Conservation (phyloP, 2,329 filamentous ascomycete genomes). For the Aspergillus sp. region DNA sequence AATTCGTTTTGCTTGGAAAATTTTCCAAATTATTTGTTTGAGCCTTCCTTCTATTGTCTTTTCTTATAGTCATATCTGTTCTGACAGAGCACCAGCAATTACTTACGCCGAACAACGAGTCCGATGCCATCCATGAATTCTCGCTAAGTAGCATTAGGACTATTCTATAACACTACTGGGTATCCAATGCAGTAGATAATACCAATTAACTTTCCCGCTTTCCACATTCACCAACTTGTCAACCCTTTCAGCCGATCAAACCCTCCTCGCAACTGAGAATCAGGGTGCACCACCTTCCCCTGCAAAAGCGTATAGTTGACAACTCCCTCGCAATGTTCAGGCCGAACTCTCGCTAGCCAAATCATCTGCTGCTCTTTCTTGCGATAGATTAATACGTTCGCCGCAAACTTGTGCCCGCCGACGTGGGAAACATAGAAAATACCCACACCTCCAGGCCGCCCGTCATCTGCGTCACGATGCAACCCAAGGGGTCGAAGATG, state of each 20-base stretch:
- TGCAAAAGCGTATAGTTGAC: slow-evolving; percentile 81
- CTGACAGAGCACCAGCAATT: too few species aligned
- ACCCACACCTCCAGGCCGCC: slow-evolving; percentile 78
- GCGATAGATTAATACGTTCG: slow-evolving; percentile 86
- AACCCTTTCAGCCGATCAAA: slow-evolving; percentile 74
- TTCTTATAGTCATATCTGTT: too few species aligned
- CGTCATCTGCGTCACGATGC: slow-evolving; percentile 77
- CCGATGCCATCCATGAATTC: too few species aligned
- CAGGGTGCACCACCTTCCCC: slow-evolving; percentile 86
- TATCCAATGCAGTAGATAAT: not conserved
- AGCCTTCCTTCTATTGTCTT: too few species aligned
- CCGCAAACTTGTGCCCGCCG: slow-evolving; percentile 89
- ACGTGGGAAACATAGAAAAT: slow-evolving; percentile 93
- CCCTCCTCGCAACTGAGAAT: slow-evolving; percentile 76
- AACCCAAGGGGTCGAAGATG: slow-evolving; percentile 77
- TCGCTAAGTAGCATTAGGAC: too few species aligned
- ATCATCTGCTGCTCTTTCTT: slow-evolving; percentile 55
- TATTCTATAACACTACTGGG: too few species aligned
- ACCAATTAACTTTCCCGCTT: not conserved
- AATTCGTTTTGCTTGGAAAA: too few species aligned
- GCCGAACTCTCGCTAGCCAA: slow-evolving; percentile 82
- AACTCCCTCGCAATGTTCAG: slow-evolving; percentile 85
- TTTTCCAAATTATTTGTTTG: too few species aligned
- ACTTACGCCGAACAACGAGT: too few species aligned
- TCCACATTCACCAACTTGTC: slow-evolving; percentile 55